These are phyloP conservation scores for Leishmania major DNA, from an alignment of 208 protist genomes.

Conservation along the genomic window DNA sequence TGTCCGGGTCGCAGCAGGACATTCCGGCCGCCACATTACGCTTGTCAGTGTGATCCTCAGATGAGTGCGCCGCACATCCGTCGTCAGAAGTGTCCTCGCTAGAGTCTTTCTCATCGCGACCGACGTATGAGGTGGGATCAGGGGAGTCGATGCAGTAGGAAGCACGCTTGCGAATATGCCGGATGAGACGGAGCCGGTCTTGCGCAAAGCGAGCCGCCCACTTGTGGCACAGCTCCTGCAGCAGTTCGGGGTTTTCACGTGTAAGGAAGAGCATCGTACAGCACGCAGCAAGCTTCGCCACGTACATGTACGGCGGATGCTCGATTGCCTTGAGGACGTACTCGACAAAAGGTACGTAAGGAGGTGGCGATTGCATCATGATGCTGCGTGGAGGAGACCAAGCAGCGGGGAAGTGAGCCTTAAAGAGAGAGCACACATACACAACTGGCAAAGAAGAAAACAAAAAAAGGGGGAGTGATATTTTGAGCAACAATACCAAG, in stretches of 20 bases:
- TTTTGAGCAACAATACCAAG: neutral
- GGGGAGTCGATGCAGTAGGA: constrained; percentile 30
- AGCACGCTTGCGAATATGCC: constrained; percentile 39
- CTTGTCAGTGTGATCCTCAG: neutral
- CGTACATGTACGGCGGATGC: constrained; percentile 85
- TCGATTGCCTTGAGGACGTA: constrained; percentile 81
- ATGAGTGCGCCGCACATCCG: neutral
- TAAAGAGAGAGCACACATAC: neutral
- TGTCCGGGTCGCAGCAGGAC: constrained; percentile 48
- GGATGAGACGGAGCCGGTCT: constrained; percentile 57
- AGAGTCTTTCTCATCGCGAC: neutral
- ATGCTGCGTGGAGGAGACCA: neutral
- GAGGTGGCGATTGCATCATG: constrained; percentile 49
- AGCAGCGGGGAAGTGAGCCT: no score
- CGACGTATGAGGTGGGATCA: neutral
- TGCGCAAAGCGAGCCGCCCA: constrained; percentile 76
- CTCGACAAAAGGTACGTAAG: constrained; percentile 78
- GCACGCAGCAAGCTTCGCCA: constrained; percentile 77
- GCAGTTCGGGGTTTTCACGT: constrained; percentile 69
- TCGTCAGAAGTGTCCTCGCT: constrained; percentile 9
- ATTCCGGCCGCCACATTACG: constrained; percentile 13
- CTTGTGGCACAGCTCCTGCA: constrained; percentile 64
- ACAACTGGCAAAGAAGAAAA: neutral
- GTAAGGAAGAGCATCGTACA: constrained; percentile 84
- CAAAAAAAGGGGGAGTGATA: no score